Evolutionary conservation across 139 green algal genomes (phyloP), one percentile per base, ranked within the genome.

Genomic region (Medakamo hakoo): DNA sequence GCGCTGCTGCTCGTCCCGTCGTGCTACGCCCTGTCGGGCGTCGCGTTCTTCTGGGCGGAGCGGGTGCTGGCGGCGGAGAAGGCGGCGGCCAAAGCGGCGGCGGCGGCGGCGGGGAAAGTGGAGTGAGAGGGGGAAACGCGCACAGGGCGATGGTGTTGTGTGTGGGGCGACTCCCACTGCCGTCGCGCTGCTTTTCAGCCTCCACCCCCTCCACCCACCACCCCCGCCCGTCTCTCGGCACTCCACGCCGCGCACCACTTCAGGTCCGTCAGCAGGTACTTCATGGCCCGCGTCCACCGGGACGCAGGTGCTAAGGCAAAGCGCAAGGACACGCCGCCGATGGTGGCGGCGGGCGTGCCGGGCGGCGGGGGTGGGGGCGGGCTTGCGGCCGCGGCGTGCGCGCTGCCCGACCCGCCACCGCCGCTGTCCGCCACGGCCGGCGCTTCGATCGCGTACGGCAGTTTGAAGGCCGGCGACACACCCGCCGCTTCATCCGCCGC

Each of bases 201-300:
- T n/a, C n/a, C n/a, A n/a, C n/a, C n/a, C n/a, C n/a, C n/a, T n/a
- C n/a, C n/a, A n/a, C n/a, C n/a, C n/a, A n/a, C n/a, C n/a, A n/a
- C n/a, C n/a, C n/a, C n/a, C n/a, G n/a, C n/a, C n/a, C n/a, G n/a
- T n/a, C n/a, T n/a, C n/a, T n/a, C n/a, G n/a, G n/a, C n/a, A n/a
- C n/a, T n/a, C 40, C 40, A 52, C 9, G 40, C 40, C 16, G 40
- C 40, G 40, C 9, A 16, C 40, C 9, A 9, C 63, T 83, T 78
- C 4, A 94, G 71, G 70, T 92, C 69, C 0, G 81, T 74, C 24
- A 93, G 76, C 82, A 94, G 86, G 67, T 87, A 85, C 77, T 97
- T 95, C 19, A 98, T 78, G 2, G 91, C 92, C 67, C 87, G 86
- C 52, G 91, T 97, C 92, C 92, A 98, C 29, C 76, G 77, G 27